phyloP scores from a whole-genome alignment of 768 basidiomycete genomes.

The Neoboletus magnificus region DNA sequence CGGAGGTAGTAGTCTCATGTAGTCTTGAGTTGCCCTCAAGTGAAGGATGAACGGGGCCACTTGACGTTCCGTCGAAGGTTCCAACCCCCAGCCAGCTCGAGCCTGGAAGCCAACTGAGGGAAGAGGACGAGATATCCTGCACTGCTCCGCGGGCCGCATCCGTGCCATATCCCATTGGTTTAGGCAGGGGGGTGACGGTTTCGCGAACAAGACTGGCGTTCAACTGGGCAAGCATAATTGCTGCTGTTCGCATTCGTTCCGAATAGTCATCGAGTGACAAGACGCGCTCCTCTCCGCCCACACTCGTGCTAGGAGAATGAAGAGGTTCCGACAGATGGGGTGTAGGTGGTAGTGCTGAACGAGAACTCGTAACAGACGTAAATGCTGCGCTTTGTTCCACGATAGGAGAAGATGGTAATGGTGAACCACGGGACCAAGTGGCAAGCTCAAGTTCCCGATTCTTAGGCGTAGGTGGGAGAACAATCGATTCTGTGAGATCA shows the following conservation, averaged over 20 bases:
- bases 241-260: conserved; percentile 96
- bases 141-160: conserved; percentile 1
- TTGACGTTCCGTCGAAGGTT: conserved; percentile 20
- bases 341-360: conserved; percentile 1
- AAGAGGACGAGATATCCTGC: conserved; percentile 15
- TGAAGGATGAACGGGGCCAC: conserved; percentile 32
- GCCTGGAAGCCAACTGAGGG: conserved; percentile 52
- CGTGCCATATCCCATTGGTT: conserved; percentile 4
- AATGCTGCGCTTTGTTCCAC: conserved; percentile 35
- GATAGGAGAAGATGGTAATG: conserved; percentile 47
- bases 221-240: conserved; percentile 96
- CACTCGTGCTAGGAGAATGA: neutral
- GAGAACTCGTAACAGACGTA: conserved; percentile 10
- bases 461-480: conserved; percentile 77
- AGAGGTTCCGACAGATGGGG: neutral
- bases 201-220: conserved; percentile 76
- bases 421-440: conserved; percentile 65
- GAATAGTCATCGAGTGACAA: conserved; percentile 96
- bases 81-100: conserved; percentile 46
- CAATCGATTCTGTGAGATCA: conserved; percentile 83
- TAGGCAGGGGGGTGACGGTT: conserved; percentile 31
- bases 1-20: conserved; percentile 28
- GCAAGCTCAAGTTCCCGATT: conserved; percentile 87
- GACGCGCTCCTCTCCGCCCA: conserved; percentile 11
- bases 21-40: conserved; percentile 22